Conservation (phyloP, 345 rosid species). For the Bruguiera parviflora region DNA sequence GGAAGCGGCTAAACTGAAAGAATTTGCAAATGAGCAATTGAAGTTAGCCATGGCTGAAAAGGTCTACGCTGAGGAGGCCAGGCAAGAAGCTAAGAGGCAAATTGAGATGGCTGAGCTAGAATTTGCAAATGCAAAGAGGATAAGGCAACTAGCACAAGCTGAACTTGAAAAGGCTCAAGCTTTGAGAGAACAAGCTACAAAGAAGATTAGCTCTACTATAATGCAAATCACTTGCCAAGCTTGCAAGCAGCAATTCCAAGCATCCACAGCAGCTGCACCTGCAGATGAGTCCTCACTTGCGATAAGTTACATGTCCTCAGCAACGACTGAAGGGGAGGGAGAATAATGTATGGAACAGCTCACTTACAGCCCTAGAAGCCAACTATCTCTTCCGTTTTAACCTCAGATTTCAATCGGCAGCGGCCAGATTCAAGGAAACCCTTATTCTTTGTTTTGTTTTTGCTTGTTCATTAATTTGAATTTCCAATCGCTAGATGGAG, state of each 20-base stretch:
- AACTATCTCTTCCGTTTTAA: background rate
- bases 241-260: slow-evolving; percentile 66
- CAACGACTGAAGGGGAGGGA: slow-evolving; percentile 67
- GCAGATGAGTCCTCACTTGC: slow-evolving; percentile 74
- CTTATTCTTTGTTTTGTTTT: too few relatives aligned
- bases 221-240: slow-evolving; percentile 73
- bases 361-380: background rate
- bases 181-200: slow-evolving; percentile 63
- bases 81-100: slow-evolving; percentile 64
- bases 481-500: too few relatives aligned
- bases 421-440: too few relatives aligned
- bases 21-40: slow-evolving; percentile 45
- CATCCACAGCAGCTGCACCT: slow-evolving; percentile 25
- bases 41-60: slow-evolving; percentile 61
- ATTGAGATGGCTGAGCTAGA: slow-evolving; percentile 75
- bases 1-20: slow-evolving; percentile 44
- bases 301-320: slow-evolving; percentile 78
- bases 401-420: background rate
- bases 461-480: too few relatives aligned
- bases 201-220: slow-evolving; percentile 55
- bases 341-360: slow-evolving; percentile 8
- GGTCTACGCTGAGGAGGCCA: slow-evolving; percentile 65
- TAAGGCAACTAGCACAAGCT: slow-evolving; percentile 64
- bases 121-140: slow-evolving; percentile 62
- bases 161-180: slow-evolving; percentile 68